Evolutionary conservation across 805 yeast genomes (phyloP).

Genomic region (Wickerhamiella spandovensis): DNA sequence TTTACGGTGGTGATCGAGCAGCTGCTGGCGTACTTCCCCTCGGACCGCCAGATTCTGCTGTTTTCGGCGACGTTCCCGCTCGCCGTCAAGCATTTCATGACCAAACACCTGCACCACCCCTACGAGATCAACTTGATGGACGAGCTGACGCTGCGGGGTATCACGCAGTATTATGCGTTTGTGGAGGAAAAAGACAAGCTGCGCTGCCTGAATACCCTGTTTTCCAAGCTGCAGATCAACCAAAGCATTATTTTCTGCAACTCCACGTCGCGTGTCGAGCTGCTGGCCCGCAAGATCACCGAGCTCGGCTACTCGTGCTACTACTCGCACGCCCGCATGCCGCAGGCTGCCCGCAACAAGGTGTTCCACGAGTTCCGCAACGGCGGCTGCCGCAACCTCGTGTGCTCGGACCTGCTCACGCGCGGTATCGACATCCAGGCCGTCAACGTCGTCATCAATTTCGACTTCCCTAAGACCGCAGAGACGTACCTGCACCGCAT

Average conservation of each 20-base stretch:
- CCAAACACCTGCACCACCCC: slow-evolving; percentile 76
- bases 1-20: slow-evolving; percentile 80
- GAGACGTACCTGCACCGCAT: slow-evolving; percentile 96
- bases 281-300: slow-evolving; percentile 88
- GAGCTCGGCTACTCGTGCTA: slow-evolving; percentile 94
- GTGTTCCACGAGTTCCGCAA: slow-evolving; percentile 98
- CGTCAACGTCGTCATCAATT: slow-evolving; percentile 93
- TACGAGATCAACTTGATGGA: slow-evolving; percentile 96
- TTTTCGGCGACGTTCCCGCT: slow-evolving; percentile 95
- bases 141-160: slow-evolving; percentile 89
- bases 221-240: slow-evolving; percentile 86
- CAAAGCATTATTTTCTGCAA: slow-evolving; percentile 96
- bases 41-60: slow-evolving; percentile 67
- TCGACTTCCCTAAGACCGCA: slow-evolving; percentile 96
- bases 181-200: slow-evolving; percentile 94
- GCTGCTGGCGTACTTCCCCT: slow-evolving; percentile 68
- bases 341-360: slow-evolving; percentile 90
- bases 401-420: slow-evolving; percentile 89
- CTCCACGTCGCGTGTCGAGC: slow-evolving; percentile 91
- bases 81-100: slow-evolving; percentile 86
- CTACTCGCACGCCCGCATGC: slow-evolving; percentile 95
- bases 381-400: slow-evolving; percentile 93
- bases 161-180: slow-evolving; percentile 95
- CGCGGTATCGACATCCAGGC: slow-evolving; percentile 99
- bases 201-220: slow-evolving; percentile 89